Base-by-base conservation (phyloP, 495 filamentous ascomycete genomes). In the Ramalina intermedia region DNA sequence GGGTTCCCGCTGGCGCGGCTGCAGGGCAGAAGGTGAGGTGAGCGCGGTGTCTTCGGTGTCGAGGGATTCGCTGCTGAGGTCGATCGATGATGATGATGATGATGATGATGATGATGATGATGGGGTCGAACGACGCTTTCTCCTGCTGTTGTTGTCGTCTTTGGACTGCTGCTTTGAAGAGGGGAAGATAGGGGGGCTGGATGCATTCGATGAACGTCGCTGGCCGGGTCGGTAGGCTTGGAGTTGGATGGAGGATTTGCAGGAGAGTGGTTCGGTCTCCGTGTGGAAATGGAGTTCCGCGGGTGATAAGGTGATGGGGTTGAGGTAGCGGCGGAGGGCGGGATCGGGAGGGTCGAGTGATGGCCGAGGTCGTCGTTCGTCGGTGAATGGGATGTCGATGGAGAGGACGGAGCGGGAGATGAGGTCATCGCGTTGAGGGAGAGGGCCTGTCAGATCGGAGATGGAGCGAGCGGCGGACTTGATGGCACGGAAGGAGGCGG, bases 281-380 rank as follows among this genome's bases (percentile, higher is more conserved):
- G 69, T 63, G 52, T 73, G 73, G 54, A 70, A 65, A 52, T 81
- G 75, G 51, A 81, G 73, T 60, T 88, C 84, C 8, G 82, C 71
- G 3, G 78, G 76, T 26, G 79, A 74, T 18, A 76, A 70, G 1
- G 76, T 81, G 18, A 78, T 81, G 1, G 91, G 91, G 60, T 96
- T 98, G 23, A 94, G 72, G 56, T 98, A 98, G 23, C 90, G 81
- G 37, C 91, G 80, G 48, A 95, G 68, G n/a, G 83, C 87, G 37
- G 87, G 84, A 18, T 84, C 85, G 4, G 89, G 88, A 17, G 84
- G 75, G 46, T 84, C 83, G 41, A 77, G 68, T 45, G 84, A 74
- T 0, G 76, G 76, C n/a, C 78, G 79, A 18, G 91, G 91, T 42
- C 88, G 80, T 54, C 85, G 81, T 66, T 96, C 91, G 57, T 91